A percentile compares a stretch with the other conserved stretches of the same genome.
phyloP scores from a whole-genome alignment of 2,329 filamentous ascomycete species.

The Cladosporium colombiae region DNA sequence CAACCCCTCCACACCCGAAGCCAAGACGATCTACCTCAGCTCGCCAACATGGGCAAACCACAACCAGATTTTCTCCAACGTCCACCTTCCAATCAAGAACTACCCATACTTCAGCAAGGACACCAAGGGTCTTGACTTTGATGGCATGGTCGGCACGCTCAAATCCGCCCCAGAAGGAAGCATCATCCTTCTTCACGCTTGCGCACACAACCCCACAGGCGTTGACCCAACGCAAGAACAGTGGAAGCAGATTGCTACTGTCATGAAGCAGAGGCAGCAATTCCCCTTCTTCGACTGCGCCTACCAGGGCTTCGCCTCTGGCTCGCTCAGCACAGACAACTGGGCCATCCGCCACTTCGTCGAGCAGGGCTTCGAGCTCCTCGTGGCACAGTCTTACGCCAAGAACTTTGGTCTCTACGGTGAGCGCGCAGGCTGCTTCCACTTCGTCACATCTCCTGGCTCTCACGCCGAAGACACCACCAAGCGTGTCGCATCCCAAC shows the following conservation, averaged over 20 bases:
- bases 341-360: conserved; percentile 95
- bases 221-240: conserved; percentile 92
- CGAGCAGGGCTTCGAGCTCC: conserved; percentile 77
- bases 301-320: conserved; percentile 97
- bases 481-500: conserved; percentile 74
- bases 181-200: conserved; percentile 89
- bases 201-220: conserved; percentile 96
- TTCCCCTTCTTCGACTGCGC: conserved; percentile 99
- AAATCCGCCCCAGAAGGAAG: conserved; percentile 72
- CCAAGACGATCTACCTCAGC: conserved; percentile 78
- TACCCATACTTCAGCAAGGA: conserved; percentile 94
- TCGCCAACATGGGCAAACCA: conserved; percentile 98
- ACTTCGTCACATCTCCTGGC: conserved; percentile 77
- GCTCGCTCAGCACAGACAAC: conserved; percentile 79
- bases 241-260: conserved; percentile 83
- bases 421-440: conserved; percentile 93
- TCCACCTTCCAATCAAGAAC: conserved; percentile 71
- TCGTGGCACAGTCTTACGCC: conserved; percentile 55
- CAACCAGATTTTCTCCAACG: conserved; percentile 96
- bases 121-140: conserved; percentile 89
- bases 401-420: conserved; percentile 81
- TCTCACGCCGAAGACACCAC: conserved; percentile 64
- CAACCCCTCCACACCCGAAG: conserved; percentile 60
- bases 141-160: conserved; percentile 77
- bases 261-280: conserved; percentile 76